Conservation (phyloP, 2,329 filamentous ascomycete species). For the Hypoxylon sp. region DNA sequence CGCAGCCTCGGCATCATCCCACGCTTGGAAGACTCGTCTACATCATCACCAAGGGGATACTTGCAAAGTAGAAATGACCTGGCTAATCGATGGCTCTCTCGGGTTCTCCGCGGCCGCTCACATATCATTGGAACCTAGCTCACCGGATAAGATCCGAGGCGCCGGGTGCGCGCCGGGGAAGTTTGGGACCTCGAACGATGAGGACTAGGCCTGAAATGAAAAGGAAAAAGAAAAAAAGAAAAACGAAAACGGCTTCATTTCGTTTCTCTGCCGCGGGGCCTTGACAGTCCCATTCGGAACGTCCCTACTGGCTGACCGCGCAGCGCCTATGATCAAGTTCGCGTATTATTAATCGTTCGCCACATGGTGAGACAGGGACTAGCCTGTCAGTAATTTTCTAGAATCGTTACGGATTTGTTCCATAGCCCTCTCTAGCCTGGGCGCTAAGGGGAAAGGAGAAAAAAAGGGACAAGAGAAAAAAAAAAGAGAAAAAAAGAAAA, state of each 20-base stretch:
- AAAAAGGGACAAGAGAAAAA: too few species aligned
- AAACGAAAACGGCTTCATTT: conserved; percentile 25
- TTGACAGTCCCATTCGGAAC: conserved; percentile 18
- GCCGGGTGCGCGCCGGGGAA: conserved; percentile 34
- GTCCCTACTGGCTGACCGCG: too few species aligned
- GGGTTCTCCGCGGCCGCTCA: conserved; percentile 34
- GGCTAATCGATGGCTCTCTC: conserved; percentile 21
- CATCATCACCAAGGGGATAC: too few species aligned
- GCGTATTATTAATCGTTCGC: conserved; percentile 31
- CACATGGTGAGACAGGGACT: conserved; percentile 36
- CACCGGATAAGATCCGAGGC: conserved; percentile 42
- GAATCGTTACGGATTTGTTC: conserved; percentile 37
- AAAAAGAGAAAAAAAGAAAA: background rate
- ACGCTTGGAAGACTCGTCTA: conserved; percentile 1
- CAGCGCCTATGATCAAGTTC: too few species aligned
- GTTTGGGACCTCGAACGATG: conserved; percentile 21
- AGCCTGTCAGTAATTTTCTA: conserved; percentile 27
- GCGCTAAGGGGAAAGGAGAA: conserved; percentile 12
- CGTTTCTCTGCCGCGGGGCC: conserved; percentile 19
- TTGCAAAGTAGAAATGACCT: background rate
- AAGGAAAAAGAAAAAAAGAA: conserved; percentile 6
- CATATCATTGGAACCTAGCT: conserved; percentile 30
- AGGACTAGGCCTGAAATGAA: conserved; percentile 26
- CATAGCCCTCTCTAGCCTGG: conserved; percentile 32
- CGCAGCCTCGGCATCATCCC: background rate